These are phyloP conservation scores for Papilionanthe hybrid DNA, from an alignment of 116 monocot species.

Conservation along the genomic window DNA sequence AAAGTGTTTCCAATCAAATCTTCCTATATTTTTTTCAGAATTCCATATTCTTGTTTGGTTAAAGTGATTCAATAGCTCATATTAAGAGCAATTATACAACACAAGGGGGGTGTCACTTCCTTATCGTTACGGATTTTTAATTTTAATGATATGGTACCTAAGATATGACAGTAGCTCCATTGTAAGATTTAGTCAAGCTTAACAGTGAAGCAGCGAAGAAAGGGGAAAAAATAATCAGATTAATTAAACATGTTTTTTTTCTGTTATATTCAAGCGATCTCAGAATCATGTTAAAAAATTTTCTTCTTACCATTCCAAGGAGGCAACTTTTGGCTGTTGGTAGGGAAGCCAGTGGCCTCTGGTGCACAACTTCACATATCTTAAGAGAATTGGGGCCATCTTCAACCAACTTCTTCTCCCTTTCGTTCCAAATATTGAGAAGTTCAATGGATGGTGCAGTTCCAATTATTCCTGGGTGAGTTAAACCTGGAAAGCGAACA, in stretches of 20 bases:
- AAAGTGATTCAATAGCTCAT: too few species aligned
- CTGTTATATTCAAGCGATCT: not conserved
- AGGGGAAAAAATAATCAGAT: too few species aligned
- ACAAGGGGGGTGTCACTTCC: too few species aligned
- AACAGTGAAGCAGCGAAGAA: not conserved
- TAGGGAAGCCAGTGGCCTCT: slow-evolving; percentile 61
- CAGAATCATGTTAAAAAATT: not conserved
- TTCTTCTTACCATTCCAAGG: slow-evolving; percentile 54
- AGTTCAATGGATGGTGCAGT: slow-evolving; percentile 78
- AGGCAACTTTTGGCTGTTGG: slow-evolving; percentile 61
- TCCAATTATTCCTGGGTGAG: slow-evolving; percentile 73
- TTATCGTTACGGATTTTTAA: too few species aligned
- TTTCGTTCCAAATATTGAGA: slow-evolving; percentile 71
- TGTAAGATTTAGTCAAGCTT: too few species aligned
- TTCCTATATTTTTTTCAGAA: too few species aligned
- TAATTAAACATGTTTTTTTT: too few species aligned
- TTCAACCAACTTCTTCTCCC: slow-evolving; percentile 64
- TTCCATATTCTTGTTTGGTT: too few species aligned
- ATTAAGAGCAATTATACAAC: too few species aligned
- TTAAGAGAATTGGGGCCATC: slow-evolving; percentile 26
- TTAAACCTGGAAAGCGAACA: slow-evolving; percentile 78
- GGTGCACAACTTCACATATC: slow-evolving; percentile 66
- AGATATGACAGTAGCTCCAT: too few species aligned
- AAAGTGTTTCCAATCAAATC: too few species aligned
- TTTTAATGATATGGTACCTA: too few species aligned